Conservation (phyloP, 208 protist genomes). For the Trypanosomatidae sp. region DNA sequence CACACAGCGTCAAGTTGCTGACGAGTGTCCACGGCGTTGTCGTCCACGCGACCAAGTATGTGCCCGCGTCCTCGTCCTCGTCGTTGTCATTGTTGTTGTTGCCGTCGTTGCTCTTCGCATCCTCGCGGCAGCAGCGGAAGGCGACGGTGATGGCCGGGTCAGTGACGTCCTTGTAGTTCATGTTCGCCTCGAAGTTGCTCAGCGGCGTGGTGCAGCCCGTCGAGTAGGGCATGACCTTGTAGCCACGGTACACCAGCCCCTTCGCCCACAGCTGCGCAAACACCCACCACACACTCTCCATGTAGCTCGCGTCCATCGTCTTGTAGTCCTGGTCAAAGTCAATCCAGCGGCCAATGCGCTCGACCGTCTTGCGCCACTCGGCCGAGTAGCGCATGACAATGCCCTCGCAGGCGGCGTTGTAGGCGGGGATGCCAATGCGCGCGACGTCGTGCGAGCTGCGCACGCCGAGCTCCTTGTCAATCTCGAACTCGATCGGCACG, state of each 20-base stretch:
- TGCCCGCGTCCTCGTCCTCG: slow-evolving; percentile 74
- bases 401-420: slow-evolving; percentile 96
- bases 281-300: slow-evolving; percentile 99
- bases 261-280: slow-evolving; percentile 98
- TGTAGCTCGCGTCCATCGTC: slow-evolving; percentile 98
- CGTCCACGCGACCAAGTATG: slow-evolving; percentile 98
- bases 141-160: slow-evolving; percentile 91
- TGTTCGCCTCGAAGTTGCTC: slow-evolving; percentile 99
- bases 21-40: slow-evolving; percentile 99
- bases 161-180: slow-evolving; percentile 97
- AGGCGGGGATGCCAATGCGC: slow-evolving; percentile 96
- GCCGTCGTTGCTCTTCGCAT: slow-evolving; percentile 4
- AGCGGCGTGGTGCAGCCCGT: slow-evolving; percentile 98
- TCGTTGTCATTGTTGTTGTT: too few relatives aligned
- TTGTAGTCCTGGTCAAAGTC: slow-evolving; percentile 99
- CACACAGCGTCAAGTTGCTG: slow-evolving; percentile 98
- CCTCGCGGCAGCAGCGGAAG: slow-evolving; percentile 63
- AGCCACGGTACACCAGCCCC: slow-evolving; percentile 97
- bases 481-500: slow-evolving; percentile 99
- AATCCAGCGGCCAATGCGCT: slow-evolving; percentile 98
- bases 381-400: slow-evolving; percentile 98
- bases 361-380: slow-evolving; percentile 97
- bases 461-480: slow-evolving; percentile 95
- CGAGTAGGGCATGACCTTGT: slow-evolving; percentile 99
- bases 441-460: slow-evolving; percentile 92